These are phyloP conservation scores for Eragrostis curvula DNA, from an alignment of 176 grass and related monocot species.

Conservation along the genomic window DNA sequence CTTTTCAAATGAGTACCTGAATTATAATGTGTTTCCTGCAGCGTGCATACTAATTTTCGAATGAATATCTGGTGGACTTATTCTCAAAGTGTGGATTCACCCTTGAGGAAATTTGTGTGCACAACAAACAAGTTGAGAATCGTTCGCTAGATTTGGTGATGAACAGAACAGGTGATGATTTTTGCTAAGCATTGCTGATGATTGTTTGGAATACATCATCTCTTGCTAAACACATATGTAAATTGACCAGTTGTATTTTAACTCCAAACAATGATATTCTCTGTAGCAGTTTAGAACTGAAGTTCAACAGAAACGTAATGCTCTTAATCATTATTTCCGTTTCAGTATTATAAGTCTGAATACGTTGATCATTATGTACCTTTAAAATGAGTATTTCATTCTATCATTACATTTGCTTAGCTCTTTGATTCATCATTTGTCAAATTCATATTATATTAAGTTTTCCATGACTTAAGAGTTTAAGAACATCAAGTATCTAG, in stretches of 20 bases:
- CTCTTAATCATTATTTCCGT: too few relatives aligned
- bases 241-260: background rate
- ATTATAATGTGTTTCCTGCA: constrained; percentile 44
- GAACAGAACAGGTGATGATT: constrained; percentile 97
- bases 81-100: constrained; percentile 72
- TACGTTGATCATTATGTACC: background rate
- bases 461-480: too few relatives aligned
- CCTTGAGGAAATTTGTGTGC: constrained; percentile 68
- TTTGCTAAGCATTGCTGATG: too few relatives aligned
- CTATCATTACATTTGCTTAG: background rate
- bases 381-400: background rate
- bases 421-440: too few relatives aligned
- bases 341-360: background rate
- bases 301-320: background rate
- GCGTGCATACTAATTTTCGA: constrained; percentile 90
- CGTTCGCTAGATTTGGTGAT: constrained; percentile 87
- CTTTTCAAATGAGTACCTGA: constrained; percentile 43
- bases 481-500: too few relatives aligned
- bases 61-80: constrained; percentile 68
- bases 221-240: background rate
- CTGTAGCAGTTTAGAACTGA: too few relatives aligned
- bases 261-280: background rate
- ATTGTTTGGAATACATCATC: background rate
- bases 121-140: constrained; percentile 95
- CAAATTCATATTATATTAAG: too few relatives aligned